Conservation (phyloP, 768 basidiomycete genomes). For the Russula griseocarnosa region DNA sequence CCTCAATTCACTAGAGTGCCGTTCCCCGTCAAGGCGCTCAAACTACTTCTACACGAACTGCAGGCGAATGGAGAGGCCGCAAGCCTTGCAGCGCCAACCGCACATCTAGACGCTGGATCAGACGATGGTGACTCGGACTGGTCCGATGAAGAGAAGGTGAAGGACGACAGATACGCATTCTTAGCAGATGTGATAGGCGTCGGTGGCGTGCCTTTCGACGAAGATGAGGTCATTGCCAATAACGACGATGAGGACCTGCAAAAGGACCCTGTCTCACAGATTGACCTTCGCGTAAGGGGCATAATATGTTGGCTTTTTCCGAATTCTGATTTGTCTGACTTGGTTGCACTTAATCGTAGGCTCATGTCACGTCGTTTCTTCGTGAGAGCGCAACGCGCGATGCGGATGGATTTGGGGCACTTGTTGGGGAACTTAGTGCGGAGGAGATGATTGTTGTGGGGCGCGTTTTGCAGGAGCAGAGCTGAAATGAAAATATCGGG, state of each 20-base stretch:
- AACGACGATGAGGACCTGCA: conserved; percentile 84
- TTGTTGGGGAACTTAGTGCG: conserved; percentile 61
- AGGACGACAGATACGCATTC: conserved; percentile 76
- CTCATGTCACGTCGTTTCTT: conserved; percentile 66
- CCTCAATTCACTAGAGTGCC: conserved; percentile 80
- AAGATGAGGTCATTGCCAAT: conserved; percentile 60
- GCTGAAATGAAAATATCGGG: background rate
- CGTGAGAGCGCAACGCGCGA: conserved; percentile 62
- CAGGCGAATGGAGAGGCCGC: conserved; percentile 75
- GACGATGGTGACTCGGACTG: conserved; percentile 93
- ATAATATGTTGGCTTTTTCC: background rate
- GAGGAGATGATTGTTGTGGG: conserved; percentile 71
- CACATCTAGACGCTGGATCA: conserved; percentile 54
- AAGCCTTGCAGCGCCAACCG: conserved; percentile 54
- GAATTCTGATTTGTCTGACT: background rate
- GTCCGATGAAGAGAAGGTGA: conserved; percentile 80
- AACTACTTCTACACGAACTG: conserved; percentile 80
- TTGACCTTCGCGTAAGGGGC: conserved; percentile 66
- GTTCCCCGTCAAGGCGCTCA: conserved; percentile 91
- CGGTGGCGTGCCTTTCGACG: conserved; percentile 68
- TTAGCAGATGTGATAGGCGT: conserved; percentile 80
- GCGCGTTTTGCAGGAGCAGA: conserved; percentile 32
- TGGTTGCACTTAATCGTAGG: conserved; percentile 39
- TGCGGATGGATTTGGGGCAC: conserved; percentile 54
- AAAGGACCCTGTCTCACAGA: conserved; percentile 79